Evolutionary conservation across 305 asterid species (phyloP).

Genomic region (Rubia tinctorum): DNA sequence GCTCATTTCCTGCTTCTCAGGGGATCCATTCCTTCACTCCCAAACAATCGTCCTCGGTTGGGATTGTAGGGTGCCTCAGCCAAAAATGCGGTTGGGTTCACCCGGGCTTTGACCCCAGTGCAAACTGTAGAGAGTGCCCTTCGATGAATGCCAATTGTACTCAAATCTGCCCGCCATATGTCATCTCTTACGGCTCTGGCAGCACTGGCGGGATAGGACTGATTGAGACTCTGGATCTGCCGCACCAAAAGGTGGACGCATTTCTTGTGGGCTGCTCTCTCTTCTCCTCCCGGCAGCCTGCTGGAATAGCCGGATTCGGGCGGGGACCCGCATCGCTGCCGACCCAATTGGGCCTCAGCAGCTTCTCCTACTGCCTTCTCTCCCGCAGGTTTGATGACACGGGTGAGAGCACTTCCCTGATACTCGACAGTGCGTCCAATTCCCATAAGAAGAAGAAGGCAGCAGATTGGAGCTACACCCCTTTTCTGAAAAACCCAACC

Average conservation of each 20-base stretch:
- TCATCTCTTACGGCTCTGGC: conserved; percentile 69
- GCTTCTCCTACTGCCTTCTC: conserved; percentile 68
- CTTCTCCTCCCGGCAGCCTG: conserved; percentile 63
- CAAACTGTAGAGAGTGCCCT: conserved; percentile 49
- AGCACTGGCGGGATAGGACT: conserved; percentile 72
- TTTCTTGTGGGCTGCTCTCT: conserved; percentile 81
- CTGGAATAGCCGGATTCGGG: conserved; percentile 88
- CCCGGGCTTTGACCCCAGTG: conserved; percentile 32
- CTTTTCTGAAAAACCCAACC: conserved; percentile 41
- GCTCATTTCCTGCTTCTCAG: conserved; percentile 30
- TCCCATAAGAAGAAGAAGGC: conserved; percentile 46
- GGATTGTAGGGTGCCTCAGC: conserved; percentile 60
- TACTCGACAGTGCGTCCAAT: conserved; percentile 43
- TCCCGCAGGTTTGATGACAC: conserved; percentile 63
- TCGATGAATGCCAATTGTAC: conserved; percentile 36
- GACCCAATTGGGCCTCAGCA: conserved; percentile 58
- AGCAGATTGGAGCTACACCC: conserved; percentile 39
- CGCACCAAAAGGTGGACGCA: conserved; percentile 29
- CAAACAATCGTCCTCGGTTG: conserved; percentile 61
- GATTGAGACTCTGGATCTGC: conserved; percentile 54
- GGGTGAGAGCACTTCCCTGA: conserved; percentile 37
- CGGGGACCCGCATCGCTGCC: conserved; percentile 66
- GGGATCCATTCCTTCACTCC: conserved; percentile 56
- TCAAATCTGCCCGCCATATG: conserved; percentile 73
- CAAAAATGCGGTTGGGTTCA: conserved; percentile 84